phyloP scores from a whole-genome alignment of 768 basidiomycete species.

The Xerocomus brunneocitrinus region DNA sequence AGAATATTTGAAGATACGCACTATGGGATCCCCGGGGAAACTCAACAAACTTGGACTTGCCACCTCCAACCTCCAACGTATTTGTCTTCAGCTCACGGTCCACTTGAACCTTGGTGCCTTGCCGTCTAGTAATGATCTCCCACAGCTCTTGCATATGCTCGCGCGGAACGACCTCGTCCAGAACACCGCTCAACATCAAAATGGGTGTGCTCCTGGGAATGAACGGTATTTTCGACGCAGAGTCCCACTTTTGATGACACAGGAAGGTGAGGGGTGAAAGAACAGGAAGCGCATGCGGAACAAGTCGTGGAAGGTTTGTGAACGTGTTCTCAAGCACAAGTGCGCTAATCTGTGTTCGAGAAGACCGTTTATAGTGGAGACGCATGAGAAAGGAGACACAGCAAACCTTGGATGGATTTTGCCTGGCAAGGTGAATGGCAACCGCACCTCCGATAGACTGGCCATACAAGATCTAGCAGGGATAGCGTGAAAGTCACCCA shows the following conservation, averaged over 20 bases:
- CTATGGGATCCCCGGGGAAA: slow-evolving; percentile 55
- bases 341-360: slow-evolving; percentile 53
- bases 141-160: slow-evolving; percentile 61
- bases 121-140: slow-evolving; percentile 50
- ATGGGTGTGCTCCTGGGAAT: slow-evolving; percentile 68
- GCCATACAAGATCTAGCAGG: slow-evolving; percentile 64
- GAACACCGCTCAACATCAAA: slow-evolving; percentile 72
- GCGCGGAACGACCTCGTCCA: slow-evolving; percentile 51
- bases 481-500: background rate
- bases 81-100: slow-evolving; percentile 29
- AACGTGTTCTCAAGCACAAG: slow-evolving; percentile 94
- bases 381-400: background rate
- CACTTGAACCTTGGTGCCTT: slow-evolving; percentile 31
- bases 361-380: background rate
- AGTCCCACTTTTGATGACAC: slow-evolving; percentile 88
- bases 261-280: slow-evolving; percentile 72
- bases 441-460: slow-evolving; percentile 93
- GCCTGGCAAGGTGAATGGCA: slow-evolving; percentile 78
- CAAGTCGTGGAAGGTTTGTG: slow-evolving; percentile 72
- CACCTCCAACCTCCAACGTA: slow-evolving; percentile 44
- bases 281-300: slow-evolving; percentile 76
- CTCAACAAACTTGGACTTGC: slow-evolving; percentile 52
- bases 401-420: slow-evolving; percentile 62
- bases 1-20: slow-evolving; percentile 25
- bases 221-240: slow-evolving; percentile 55